Percentiles rank a stretch among this genome's conserved stretches.
phyloP scores from a whole-genome alignment of 2,329 filamentous ascomycete genomes.

The Apiospora rasikravindrae region DNA sequence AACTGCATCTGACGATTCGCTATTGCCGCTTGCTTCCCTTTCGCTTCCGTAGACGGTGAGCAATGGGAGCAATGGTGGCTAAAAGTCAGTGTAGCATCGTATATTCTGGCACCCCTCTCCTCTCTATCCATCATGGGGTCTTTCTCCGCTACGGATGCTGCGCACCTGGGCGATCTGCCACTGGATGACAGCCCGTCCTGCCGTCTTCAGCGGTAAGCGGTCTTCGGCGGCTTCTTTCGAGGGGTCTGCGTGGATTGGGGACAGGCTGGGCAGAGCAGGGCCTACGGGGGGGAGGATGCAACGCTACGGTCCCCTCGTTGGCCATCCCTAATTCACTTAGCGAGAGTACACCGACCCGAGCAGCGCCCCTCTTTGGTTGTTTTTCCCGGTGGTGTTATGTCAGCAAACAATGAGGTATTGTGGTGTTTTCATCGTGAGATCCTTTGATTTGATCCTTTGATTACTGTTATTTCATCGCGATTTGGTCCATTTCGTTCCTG shows the following conservation, averaged over 20 bases:
- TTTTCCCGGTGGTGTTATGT: not conserved
- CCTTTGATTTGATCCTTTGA: not conserved
- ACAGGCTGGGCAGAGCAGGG: not conserved
- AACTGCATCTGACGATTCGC: not conserved
- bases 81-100: not conserved
- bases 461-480: not conserved
- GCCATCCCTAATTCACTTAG: not conserved
- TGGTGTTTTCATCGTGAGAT: not conserved
- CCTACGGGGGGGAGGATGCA: not conserved
- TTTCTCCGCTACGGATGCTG: not conserved
- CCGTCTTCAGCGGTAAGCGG: not conserved
- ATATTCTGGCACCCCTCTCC: not conserved
- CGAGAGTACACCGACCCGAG: not conserved
- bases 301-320: not conserved
- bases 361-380: not conserved
- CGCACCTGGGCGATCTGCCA: not conserved
- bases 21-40: not conserved
- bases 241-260: not conserved
- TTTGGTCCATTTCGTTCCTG: not conserved
- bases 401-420: not conserved
- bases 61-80: not conserved
- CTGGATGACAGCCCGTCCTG: not conserved
- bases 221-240: not conserved
- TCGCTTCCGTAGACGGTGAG: not conserved
- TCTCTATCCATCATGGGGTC: conserved; percentile 2